Evolutionary conservation across 495 filamentous ascomycete genomes (phyloP).

Genomic region (Daldinia loculata): DNA sequence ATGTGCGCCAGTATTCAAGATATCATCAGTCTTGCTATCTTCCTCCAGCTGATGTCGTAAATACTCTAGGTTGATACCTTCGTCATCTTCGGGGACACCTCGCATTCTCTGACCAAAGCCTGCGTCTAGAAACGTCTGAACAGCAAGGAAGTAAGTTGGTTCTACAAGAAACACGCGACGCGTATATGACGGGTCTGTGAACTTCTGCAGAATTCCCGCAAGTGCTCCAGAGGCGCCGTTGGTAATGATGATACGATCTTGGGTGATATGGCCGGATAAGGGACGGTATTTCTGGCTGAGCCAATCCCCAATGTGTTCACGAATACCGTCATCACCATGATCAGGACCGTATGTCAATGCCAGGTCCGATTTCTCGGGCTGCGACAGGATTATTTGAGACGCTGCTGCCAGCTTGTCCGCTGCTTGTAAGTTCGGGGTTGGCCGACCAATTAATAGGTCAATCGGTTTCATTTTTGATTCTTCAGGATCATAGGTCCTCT

Average conservation of each 20-base stretch:
- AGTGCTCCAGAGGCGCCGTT: constrained; percentile 76
- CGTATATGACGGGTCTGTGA: constrained; percentile 76
- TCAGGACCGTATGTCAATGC: constrained; percentile 77
- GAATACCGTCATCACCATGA: constrained; percentile 67
- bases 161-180: constrained; percentile 75
- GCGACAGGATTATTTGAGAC: constrained; percentile 61
- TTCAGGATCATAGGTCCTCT: not conserved
- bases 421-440: constrained; percentile 70
- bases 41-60: constrained; percentile 56
- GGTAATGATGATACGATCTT: constrained; percentile 73
- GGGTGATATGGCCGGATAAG: constrained; percentile 46
- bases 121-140: constrained; percentile 74
- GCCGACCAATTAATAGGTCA: constrained; percentile 70
- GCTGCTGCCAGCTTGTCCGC: constrained; percentile 61
- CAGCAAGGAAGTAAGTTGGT: constrained; percentile 77
- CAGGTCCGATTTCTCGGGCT: constrained; percentile 57
- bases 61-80: constrained; percentile 70
- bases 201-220: constrained; percentile 70
- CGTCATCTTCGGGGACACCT: constrained; percentile 72
- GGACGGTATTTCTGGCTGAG: constrained; percentile 67
- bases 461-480: constrained; percentile 46
- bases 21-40: constrained; percentile 40
- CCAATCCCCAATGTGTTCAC: constrained; percentile 70
- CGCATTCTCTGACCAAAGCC: constrained; percentile 66
- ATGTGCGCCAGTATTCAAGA: not conserved